Evolutionary conservation across 2,329 filamentous ascomycete genomes (phyloP).

Genomic region (Geosmithia putterillii): DNA sequence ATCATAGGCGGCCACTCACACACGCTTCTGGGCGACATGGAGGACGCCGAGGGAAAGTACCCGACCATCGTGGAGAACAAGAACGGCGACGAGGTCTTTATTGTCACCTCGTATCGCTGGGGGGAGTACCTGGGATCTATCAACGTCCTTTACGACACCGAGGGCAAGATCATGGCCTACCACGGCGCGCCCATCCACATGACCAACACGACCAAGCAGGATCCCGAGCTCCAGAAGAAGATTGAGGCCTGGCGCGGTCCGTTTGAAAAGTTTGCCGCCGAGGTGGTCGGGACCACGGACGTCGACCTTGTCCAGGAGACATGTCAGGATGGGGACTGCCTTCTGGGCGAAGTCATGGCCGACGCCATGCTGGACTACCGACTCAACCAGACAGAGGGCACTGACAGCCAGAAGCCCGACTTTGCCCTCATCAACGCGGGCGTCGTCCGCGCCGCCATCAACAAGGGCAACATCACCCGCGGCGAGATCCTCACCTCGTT

Average conservation of each 20-base stretch:
- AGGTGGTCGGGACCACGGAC: constrained; percentile 42
- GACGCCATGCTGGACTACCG: constrained; percentile 52
- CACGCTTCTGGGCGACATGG: constrained; percentile 47
- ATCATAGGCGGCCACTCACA: constrained; percentile 54
- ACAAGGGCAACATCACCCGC: constrained; percentile 46
- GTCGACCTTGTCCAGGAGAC: constrained; percentile 45
- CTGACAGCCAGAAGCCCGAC: constrained; percentile 25
- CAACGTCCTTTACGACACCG: constrained; percentile 48
- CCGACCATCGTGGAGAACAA: constrained; percentile 50
- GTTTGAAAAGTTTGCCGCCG: constrained; percentile 45
- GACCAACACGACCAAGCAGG: constrained; percentile 46
- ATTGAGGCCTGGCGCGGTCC: constrained; percentile 46
- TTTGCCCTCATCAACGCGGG: constrained; percentile 54
- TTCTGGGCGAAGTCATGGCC: constrained; percentile 40
- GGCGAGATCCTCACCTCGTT: constrained; percentile 53
- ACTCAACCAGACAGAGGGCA: constrained; percentile 26
- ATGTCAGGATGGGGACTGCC: constrained; percentile 47
- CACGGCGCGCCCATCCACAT: constrained; percentile 52
- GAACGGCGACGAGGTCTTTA: constrained; percentile 54
- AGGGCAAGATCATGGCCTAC: constrained; percentile 50
- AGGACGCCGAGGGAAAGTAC: constrained; percentile 45
- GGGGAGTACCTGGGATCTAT: constrained; percentile 58
- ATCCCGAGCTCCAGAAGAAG: constrained; percentile 42
- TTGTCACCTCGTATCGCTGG: constrained; percentile 57
- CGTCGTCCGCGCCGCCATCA: constrained; percentile 51